These are phyloP conservation scores for Neurospora sp. DNA, from an alignment of 495 filamentous ascomycete species.

Conservation along the genomic window DNA sequence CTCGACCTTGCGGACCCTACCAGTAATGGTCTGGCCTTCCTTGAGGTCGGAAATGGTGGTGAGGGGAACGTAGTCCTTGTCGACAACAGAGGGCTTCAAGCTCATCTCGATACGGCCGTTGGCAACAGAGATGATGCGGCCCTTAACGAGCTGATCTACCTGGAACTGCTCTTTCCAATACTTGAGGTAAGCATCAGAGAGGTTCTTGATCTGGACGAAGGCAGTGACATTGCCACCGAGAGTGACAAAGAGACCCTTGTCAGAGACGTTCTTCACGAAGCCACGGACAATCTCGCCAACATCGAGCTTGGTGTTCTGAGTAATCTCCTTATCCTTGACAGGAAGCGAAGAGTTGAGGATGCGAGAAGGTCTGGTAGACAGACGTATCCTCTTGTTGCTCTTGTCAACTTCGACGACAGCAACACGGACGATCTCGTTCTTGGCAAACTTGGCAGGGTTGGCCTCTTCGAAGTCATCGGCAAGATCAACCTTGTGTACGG, in stretches of 20 bases:
- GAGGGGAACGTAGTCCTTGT: slow-evolving; percentile 64
- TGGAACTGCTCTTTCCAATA: slow-evolving; percentile 91
- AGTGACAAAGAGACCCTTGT: slow-evolving; percentile 76
- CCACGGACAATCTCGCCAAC: slow-evolving; percentile 75
- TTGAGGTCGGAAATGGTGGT: slow-evolving; percentile 61
- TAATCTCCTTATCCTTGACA: slow-evolving; percentile 73
- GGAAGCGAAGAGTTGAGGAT: slow-evolving; percentile 78
- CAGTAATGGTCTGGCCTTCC: slow-evolving; percentile 70
- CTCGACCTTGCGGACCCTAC: slow-evolving; percentile 84
- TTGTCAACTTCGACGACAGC: slow-evolving; percentile 72
- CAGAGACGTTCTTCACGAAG: slow-evolving; percentile 77
- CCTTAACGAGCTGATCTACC: slow-evolving; percentile 79
- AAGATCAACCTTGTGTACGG: slow-evolving; percentile 67
- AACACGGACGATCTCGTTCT: slow-evolving; percentile 78
- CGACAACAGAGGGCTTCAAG: slow-evolving; percentile 72
- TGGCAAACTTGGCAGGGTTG: slow-evolving; percentile 47
- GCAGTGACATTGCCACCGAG: slow-evolving; percentile 72
- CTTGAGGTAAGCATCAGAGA: slow-evolving; percentile 85
- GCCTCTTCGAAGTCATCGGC: slow-evolving; percentile 77
- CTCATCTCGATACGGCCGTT: slow-evolving; percentile 73
- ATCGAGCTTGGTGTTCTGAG: slow-evolving; percentile 55
- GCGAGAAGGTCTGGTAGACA: slow-evolving; percentile 79
- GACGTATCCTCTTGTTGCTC: slow-evolving; percentile 67
- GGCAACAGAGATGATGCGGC: slow-evolving; percentile 64
- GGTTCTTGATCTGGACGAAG: slow-evolving; percentile 71